Conservation (phyloP, 2,329 filamentous ascomycete genomes). For the Didymella sp. region DNA sequence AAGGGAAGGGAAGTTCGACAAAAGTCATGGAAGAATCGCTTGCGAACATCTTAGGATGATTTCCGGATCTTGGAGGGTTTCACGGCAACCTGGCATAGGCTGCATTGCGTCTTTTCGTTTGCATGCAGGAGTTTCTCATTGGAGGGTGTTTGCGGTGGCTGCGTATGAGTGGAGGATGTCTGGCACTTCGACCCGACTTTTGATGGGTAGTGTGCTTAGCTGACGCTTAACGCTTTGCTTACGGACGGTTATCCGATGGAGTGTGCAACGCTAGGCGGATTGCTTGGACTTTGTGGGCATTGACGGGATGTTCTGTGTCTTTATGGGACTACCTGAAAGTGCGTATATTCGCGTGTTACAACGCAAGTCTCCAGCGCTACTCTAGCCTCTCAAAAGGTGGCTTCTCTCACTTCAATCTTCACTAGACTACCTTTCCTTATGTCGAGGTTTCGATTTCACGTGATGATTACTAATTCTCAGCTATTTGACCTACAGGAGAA, state of each 20-base stretch:
- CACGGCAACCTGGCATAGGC: slow-evolving; percentile 34
- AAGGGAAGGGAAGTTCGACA: slow-evolving; percentile 37
- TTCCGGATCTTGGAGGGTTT: slow-evolving; percentile 31
- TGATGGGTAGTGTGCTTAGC: slow-evolving; percentile 12
- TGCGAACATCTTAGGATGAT: slow-evolving; percentile 40
- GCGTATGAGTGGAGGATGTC: slow-evolving; percentile 28
- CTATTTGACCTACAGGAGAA: not conserved
- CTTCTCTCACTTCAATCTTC: slow-evolving; percentile 31
- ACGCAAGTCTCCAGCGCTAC: slow-evolving; percentile 30
- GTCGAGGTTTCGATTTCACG: slow-evolving; percentile 22
- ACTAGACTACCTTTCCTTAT: slow-evolving; percentile 26
- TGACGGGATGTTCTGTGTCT: slow-evolving; percentile 22
- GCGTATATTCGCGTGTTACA: slow-evolving; percentile 1
- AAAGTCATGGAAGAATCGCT: slow-evolving; percentile 41
- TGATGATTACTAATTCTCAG: not conserved
- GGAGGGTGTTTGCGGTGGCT: slow-evolving; percentile 35
- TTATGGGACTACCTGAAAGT: slow-evolving; percentile 3
- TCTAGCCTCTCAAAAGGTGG: slow-evolving; percentile 29
- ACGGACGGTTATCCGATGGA: slow-evolving; percentile 4
- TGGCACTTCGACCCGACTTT: slow-evolving; percentile 2
- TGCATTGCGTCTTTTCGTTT: slow-evolving; percentile 39
- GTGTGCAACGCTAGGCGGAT: slow-evolving; percentile 15
- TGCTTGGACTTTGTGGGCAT: slow-evolving; percentile 31
- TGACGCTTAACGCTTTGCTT: slow-evolving; percentile 13
- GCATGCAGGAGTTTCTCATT: slow-evolving; percentile 49